phyloP scores from a whole-genome alignment of 2,329 filamentous ascomycete genomes.

The Fonsecaea pedrosoi region DNA sequence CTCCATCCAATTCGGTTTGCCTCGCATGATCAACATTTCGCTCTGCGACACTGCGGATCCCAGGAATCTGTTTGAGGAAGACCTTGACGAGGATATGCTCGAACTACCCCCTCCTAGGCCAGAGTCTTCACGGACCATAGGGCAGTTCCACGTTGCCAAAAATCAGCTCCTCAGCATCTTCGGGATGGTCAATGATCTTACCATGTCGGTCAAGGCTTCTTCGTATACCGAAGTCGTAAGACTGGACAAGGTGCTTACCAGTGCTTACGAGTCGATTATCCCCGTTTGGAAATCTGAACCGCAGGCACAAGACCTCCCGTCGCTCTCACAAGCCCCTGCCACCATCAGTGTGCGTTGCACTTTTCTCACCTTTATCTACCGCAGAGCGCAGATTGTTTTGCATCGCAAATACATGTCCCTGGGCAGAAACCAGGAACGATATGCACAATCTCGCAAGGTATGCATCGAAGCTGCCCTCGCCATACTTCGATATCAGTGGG shows the following conservation, averaged over 20 bases:
- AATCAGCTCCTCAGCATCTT: conserved; percentile 40
- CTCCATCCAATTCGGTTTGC: conserved; percentile 69
- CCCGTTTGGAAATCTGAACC: conserved; percentile 27
- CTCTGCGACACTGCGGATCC: conserved; percentile 66
- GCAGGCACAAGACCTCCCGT: conserved; percentile 28
- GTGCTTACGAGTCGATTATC: conserved; percentile 35
- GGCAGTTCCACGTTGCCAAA: conserved; percentile 44
- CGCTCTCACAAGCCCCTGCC: conserved; percentile 9
- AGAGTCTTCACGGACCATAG: conserved; percentile 51
- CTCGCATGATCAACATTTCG: conserved; percentile 65
- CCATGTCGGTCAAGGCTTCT: conserved; percentile 24
- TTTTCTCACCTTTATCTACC: conserved; percentile 44
- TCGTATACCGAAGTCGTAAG: conserved; percentile 36
- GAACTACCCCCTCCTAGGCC: conserved; percentile 62
- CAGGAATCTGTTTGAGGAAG: conserved; percentile 65
- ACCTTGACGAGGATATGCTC: conserved; percentile 60
- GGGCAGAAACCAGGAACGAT: conserved; percentile 47
- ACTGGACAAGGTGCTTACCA: conserved; percentile 38
- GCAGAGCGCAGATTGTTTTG: conserved; percentile 46
- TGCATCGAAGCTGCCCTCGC: conserved; percentile 56
- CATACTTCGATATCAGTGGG: conserved; percentile 53
- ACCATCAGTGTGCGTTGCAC: conserved; percentile 40
- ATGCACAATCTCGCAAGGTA: conserved; percentile 49
- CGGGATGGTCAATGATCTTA: conserved; percentile 38
- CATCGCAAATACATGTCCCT: conserved; percentile 48